Evolutionary conservation across 2,329 filamentous ascomycete genomes (phyloP).

Genomic region (Monosporascus sp.): DNA sequence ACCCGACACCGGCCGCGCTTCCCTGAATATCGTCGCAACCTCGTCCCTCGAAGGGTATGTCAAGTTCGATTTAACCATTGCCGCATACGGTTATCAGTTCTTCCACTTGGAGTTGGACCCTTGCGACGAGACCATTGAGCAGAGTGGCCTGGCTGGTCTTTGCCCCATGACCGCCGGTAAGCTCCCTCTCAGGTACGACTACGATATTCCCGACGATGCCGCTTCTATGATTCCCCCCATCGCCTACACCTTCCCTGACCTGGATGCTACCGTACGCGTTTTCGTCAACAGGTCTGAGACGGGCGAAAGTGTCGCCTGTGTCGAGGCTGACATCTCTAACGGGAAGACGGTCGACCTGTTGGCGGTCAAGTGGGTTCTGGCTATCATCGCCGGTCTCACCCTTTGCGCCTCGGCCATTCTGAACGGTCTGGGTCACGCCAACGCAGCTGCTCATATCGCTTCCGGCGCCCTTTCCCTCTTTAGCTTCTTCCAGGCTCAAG

Average conservation of each 20-base stretch:
- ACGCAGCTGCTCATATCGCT: conserved; percentile 81
- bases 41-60: conserved; percentile 81
- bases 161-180: conserved; percentile 89
- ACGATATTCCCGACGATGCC: conserved; percentile 50
- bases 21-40: conserved; percentile 72
- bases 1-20: conserved; percentile 66
- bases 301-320: conserved; percentile 64
- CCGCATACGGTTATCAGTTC: conserved; percentile 77
- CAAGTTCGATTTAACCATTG: conserved; percentile 68
- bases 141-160: conserved; percentile 61
- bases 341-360: conserved; percentile 78
- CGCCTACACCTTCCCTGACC: conserved; percentile 75
- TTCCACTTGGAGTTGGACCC: conserved; percentile 67
- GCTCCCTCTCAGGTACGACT: conserved; percentile 68
- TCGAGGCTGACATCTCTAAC: conserved; percentile 77
- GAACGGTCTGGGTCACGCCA: conserved; percentile 77
- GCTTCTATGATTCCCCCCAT: conserved; percentile 66
- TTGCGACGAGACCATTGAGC: conserved; percentile 45
- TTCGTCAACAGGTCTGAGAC: conserved; percentile 61
- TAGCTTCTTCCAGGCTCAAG: conserved; percentile 82
- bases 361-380: conserved; percentile 75
- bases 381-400: conserved; percentile 70
- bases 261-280: conserved; percentile 73
- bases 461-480: conserved; percentile 81
- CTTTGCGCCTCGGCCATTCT: conserved; percentile 75